These are phyloP conservation scores for Plasmodium relictum DNA, from an alignment of 169 alveolate species.

Conservation along the genomic window DNA sequence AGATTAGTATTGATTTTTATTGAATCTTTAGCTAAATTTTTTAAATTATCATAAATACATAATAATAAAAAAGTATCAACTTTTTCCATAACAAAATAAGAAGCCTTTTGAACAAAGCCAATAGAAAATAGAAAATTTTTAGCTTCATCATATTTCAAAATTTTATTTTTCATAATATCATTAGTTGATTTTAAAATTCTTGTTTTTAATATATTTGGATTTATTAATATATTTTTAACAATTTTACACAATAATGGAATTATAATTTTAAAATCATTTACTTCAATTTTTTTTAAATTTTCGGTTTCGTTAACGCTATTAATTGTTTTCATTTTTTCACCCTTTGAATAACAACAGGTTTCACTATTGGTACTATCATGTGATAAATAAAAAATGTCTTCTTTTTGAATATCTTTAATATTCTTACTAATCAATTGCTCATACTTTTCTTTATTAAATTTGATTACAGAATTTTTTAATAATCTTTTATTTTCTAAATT, in stretches of 20 bases:
- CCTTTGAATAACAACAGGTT: constrained; percentile 24
- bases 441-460: constrained; percentile 50
- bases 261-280: constrained; percentile 29
- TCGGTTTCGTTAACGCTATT: constrained; percentile 44
- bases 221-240: constrained; percentile 67
- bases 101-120: constrained; percentile 34
- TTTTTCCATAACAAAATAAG: constrained; percentile 57
- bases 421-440: constrained; percentile 32
- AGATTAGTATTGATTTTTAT: constrained; percentile 30
- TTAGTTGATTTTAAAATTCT: constrained; percentile 68
- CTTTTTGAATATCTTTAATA: constrained; percentile 29
- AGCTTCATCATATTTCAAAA: constrained; percentile 42
- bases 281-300: constrained; percentile 35
- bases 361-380: constrained; percentile 10
- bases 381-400: constrained; percentile 54
- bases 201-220: constrained; percentile 64
- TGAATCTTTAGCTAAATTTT: constrained; percentile 26
- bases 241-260: constrained; percentile 61
- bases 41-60: constrained; percentile 49
- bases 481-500: background rate
- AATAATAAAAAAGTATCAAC: constrained; percentile 54
- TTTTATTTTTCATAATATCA: constrained; percentile 65
- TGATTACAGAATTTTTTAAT: constrained; percentile 22
- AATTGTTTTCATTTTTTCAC: constrained; percentile 36
- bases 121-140: constrained; percentile 33